These are phyloP conservation scores for Ceratocystis papillata DNA, from an alignment of 2,329 filamentous ascomycete species.

Conservation along the genomic window DNA sequence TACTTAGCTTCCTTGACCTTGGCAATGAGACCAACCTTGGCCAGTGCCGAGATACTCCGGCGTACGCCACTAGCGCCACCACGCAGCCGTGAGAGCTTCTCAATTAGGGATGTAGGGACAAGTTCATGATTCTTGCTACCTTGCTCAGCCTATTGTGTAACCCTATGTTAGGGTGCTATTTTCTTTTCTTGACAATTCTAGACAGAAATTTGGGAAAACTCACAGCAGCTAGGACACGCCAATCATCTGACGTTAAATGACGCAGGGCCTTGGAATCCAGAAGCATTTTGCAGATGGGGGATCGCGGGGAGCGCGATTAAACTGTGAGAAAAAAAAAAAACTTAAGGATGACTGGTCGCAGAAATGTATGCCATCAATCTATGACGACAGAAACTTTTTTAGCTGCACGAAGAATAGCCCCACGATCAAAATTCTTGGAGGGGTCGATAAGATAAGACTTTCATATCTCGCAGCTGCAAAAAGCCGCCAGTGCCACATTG, in stretches of 20 bases:
- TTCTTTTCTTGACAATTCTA: background rate
- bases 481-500: background rate
- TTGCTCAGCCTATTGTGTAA: slow-evolving; percentile 61
- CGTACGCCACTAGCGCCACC: slow-evolving; percentile 70
- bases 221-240: slow-evolving; percentile 88
- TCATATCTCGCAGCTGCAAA: background rate
- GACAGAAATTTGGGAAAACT: slow-evolving; percentile 29
- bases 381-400: slow-evolving; percentile 21
- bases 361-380: slow-evolving; percentile 1
- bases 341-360: background rate
- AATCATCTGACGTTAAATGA: slow-evolving; percentile 85
- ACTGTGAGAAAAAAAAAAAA: background rate
- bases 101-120: slow-evolving; percentile 81
- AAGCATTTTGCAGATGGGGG: slow-evolving; percentile 57
- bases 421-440: slow-evolving; percentile 18
- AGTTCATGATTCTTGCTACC: slow-evolving; percentile 96
- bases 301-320: background rate
- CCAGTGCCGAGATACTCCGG: slow-evolving; percentile 76
- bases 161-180: slow-evolving; percentile 22
- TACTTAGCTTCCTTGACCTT: slow-evolving; percentile 93
- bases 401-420: slow-evolving; percentile 14
- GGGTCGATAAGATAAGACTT: slow-evolving; percentile 24
- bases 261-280: slow-evolving; percentile 89
- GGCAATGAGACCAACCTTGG: slow-evolving; percentile 83
- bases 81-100: slow-evolving; percentile 68